These are phyloP conservation scores for Penicillium longicatenatum DNA, from an alignment of 495 filamentous ascomycete species.

Conservation along the genomic window DNA sequence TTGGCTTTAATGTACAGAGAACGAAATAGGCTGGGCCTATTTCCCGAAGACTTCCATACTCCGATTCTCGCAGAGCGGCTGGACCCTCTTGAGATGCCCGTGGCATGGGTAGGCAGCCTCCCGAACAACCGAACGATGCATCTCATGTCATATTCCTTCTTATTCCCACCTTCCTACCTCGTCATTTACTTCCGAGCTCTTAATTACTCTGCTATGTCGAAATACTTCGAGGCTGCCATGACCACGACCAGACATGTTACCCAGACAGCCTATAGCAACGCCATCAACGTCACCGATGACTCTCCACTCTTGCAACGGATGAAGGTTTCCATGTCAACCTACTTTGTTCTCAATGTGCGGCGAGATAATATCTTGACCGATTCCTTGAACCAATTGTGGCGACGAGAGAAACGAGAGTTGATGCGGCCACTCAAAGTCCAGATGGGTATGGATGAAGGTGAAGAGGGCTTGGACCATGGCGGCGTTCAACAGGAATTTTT, in stretches of 20 bases:
- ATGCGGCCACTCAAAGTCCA: conserved; percentile 85
- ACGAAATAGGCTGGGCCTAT: conserved; percentile 62
- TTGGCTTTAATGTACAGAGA: conserved; percentile 73
- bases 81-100: conserved; percentile 73
- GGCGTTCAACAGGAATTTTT: conserved; percentile 98
- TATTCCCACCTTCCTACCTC: conserved; percentile 71
- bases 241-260: conserved; percentile 61
- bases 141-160: conserved; percentile 76
- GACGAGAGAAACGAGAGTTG: conserved; percentile 78
- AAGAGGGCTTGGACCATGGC: conserved; percentile 90
- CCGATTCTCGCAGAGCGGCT: conserved; percentile 76
- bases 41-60: conserved; percentile 68
- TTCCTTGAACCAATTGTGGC: conserved; percentile 86
- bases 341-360: conserved; percentile 75
- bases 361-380: conserved; percentile 72
- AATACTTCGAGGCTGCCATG: conserved; percentile 69
- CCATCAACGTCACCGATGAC: conserved; percentile 42
- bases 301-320: conserved; percentile 61
- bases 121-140: conserved; percentile 66
- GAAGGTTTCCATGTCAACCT: conserved; percentile 64
- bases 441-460: conserved; percentile 76
- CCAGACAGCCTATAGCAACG: conserved; percentile 53
- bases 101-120: conserved; percentile 63
- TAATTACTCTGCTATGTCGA: conserved; percentile 81
- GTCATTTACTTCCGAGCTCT: conserved; percentile 88